phyloP scores from a whole-genome alignment of 345 rosid species.

The Lepidium didymum region DNA sequence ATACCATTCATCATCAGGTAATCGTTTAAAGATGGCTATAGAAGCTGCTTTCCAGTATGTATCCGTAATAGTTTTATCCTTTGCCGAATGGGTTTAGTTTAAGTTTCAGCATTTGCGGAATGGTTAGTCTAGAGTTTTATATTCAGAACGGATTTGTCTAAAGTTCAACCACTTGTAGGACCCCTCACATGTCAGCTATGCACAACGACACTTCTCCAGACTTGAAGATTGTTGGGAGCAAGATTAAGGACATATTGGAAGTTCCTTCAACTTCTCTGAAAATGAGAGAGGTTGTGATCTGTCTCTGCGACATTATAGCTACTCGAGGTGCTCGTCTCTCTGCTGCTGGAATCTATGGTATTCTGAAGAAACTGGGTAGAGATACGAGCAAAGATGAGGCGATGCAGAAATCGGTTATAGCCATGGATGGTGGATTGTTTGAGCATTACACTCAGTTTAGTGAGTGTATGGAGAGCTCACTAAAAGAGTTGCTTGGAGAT shows the following conservation, averaged over 20 bases:
- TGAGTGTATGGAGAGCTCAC: constrained; percentile 52
- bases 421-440: constrained; percentile 79
- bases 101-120: not conserved
- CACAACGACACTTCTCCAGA: constrained; percentile 67
- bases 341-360: constrained; percentile 70
- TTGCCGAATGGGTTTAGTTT: not conserved
- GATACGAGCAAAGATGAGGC: constrained; percentile 46
- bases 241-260: constrained; percentile 56
- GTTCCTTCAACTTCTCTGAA: constrained; percentile 46
- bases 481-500: constrained; percentile 56
- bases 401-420: constrained; percentile 51
- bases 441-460: constrained; percentile 64
- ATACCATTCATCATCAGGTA: constrained; percentile 58
- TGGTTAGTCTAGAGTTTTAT: not conserved
- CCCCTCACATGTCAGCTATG: constrained; percentile 74
- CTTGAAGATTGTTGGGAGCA: constrained; percentile 56
- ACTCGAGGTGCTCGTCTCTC: constrained; percentile 66
- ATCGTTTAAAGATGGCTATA: too few species aligned
- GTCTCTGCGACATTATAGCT: constrained; percentile 63
- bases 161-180: constrained; percentile 38
- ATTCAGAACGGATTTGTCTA: not conserved
- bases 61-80: not conserved
- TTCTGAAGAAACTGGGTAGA: constrained; percentile 70
- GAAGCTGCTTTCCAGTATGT: too few species aligned
- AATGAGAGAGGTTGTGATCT: constrained; percentile 49